A percentile compares a stretch with the other conserved stretches of the same genome.
Conservation (phyloP, 768 basidiomycete genomes). For the Pleurotus pulmonarius region DNA sequence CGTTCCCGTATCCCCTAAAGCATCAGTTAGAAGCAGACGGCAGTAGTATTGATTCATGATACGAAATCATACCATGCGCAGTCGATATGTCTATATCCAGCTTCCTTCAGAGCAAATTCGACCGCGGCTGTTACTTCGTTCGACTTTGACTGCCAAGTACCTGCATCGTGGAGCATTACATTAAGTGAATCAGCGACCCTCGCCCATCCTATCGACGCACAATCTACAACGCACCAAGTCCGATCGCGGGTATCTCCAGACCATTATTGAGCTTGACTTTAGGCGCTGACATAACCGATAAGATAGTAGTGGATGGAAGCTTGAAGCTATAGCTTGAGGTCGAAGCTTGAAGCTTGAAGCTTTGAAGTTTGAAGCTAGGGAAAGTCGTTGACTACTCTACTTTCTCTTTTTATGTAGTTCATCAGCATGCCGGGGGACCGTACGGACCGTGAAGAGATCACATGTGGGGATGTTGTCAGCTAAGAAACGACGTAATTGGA, state of each 20-base stretch:
- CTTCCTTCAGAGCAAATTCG: slow-evolving; percentile 64
- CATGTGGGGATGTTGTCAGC: too few species aligned
- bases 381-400: too few species aligned
- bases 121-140: slow-evolving; percentile 75
- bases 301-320: background rate
- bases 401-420: too few species aligned
- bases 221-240: slow-evolving; percentile 42
- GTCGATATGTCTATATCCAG: slow-evolving; percentile 75
- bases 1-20: slow-evolving; percentile 62
- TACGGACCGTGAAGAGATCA: too few species aligned
- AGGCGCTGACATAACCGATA: slow-evolving; percentile 20
- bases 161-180: slow-evolving; percentile 27
- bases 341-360: background rate
- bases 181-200: slow-evolving; percentile 2
- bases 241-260: slow-evolving; percentile 49
- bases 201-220: slow-evolving; percentile 12
- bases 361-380: background rate
- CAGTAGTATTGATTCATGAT: background rate
- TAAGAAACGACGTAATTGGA: too few species aligned
- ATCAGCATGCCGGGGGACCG: too few species aligned
- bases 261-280: slow-evolving; percentile 61
- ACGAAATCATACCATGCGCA: slow-evolving; percentile 45
- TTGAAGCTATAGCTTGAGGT: too few species aligned
- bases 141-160: slow-evolving; percentile 78
- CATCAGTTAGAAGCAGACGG: slow-evolving; percentile 3